Conservation (phyloP, 495 filamentous ascomycete genomes). For the Penicillium tannophilum region DNA sequence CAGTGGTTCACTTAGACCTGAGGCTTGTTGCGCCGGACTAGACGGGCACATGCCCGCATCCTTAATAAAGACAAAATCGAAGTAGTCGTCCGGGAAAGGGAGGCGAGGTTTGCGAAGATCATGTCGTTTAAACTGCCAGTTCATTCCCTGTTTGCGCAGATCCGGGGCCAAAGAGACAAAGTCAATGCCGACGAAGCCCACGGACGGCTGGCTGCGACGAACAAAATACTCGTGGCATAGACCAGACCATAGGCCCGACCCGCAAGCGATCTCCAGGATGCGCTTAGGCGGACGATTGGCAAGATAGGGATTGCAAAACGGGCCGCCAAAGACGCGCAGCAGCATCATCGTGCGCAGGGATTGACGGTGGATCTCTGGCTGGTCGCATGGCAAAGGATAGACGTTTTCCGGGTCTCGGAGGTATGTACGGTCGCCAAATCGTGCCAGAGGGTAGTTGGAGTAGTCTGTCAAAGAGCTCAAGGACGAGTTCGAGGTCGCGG, state of each 20-base stretch:
- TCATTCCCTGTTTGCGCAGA: constrained; percentile 71
- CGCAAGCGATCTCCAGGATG: constrained; percentile 87
- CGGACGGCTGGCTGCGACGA: constrained; percentile 57
- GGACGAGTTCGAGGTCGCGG: constrained; percentile 43
- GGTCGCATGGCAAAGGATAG: constrained; percentile 87
- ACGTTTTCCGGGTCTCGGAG: constrained; percentile 71
- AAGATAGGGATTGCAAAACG: constrained; percentile 72
- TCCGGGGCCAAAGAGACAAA: constrained; percentile 75
- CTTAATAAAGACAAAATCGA: constrained; percentile 89
- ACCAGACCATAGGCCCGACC: constrained; percentile 86
- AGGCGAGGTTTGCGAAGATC: constrained; percentile 74
- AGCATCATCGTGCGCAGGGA: constrained; percentile 80
- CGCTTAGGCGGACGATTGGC: constrained; percentile 67
- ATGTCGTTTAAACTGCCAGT: constrained; percentile 87
- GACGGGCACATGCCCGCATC: constrained; percentile 72
- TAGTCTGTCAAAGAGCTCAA: constrained; percentile 45
- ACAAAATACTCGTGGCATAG: constrained; percentile 77
- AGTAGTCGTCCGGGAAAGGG: constrained; percentile 81
- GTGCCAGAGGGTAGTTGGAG: constrained; percentile 63
- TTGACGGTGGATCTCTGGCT: constrained; percentile 85
- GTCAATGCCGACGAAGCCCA: constrained; percentile 83
- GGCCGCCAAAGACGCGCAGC: constrained; percentile 75
- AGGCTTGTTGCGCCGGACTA: constrained; percentile 61
- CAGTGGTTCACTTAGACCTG: constrained; percentile 72
- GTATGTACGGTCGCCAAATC: constrained; percentile 77